Percentiles rank a stretch among this genome's conserved stretches.
Conservation (phyloP, 2,329 filamentous ascomycete genomes). For the Ophiocordyceps polyrhachis-furcata region DNA sequence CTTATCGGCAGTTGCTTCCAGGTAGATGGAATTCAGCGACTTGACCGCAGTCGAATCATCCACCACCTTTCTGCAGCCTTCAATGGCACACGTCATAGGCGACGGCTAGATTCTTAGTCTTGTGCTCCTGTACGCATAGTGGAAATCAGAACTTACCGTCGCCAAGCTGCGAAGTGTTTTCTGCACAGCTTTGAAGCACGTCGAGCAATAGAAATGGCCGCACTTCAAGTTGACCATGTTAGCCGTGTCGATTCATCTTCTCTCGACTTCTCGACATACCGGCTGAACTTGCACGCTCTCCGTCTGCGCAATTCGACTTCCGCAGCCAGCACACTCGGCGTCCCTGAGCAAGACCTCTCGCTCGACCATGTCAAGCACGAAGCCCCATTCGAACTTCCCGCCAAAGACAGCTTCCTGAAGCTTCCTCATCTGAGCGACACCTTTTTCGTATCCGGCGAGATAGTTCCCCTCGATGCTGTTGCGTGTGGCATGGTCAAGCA, state of each 20-base stretch:
- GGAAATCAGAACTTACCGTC: not conserved
- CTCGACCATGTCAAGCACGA: slow-evolving; percentile 3
- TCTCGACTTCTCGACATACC: slow-evolving; percentile 3
- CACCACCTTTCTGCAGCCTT: fast-evolving
- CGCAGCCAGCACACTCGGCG: slow-evolving; percentile 4
- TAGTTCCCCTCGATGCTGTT: not conserved
- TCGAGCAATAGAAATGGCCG: slow-evolving; percentile 12
- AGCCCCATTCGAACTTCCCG: slow-evolving; percentile 4
- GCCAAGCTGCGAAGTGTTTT: too few species aligned
- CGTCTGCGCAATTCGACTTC: fast-evolving
- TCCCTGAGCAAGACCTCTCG: slow-evolving; percentile 2
- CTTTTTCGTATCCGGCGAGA: slow-evolving; percentile 3
- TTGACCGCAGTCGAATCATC: not conserved
- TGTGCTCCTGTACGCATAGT: not conserved
- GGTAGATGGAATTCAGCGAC: not conserved
- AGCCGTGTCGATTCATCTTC: slow-evolving; percentile 2
- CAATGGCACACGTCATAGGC: not conserved
- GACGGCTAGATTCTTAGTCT: not conserved
- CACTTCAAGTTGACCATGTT: slow-evolving; percentile 9
- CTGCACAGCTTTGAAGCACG: slow-evolving; percentile 5
- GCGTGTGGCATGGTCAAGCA: slow-evolving; percentile 3
- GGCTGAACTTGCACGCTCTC: not conserved
- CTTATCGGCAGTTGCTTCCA: fast-evolving
- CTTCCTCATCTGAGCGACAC: slow-evolving; percentile 3
- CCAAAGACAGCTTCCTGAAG: slow-evolving; percentile 5